A percentile compares a stretch with the other conserved stretches of the same genome.
These are phyloP conservation scores for Ogataea paradorogensis DNA, from an alignment of 805 yeast species.

Conservation along the genomic window DNA sequence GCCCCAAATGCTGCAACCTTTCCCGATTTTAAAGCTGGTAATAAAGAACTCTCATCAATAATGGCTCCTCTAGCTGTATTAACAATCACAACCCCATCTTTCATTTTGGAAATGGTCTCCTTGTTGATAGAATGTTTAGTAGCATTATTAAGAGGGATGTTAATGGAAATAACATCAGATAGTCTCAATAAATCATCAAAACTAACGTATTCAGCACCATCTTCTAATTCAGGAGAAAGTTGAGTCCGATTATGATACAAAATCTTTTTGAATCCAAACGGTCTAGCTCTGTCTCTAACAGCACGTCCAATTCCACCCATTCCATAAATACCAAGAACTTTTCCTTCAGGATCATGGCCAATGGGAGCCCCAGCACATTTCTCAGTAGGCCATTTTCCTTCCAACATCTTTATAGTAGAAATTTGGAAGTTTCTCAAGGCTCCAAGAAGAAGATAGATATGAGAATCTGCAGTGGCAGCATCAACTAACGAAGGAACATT, in stretches of 20 bases:
- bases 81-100: slow-evolving; percentile 71
- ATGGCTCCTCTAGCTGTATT: slow-evolving; percentile 91
- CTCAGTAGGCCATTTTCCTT: slow-evolving; percentile 58
- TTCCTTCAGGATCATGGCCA: slow-evolving; percentile 76
- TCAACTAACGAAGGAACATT: slow-evolving; percentile 54
- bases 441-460: slow-evolving; percentile 47
- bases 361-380: slow-evolving; percentile 54
- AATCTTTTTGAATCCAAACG: slow-evolving; percentile 73
- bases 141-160: slow-evolving; percentile 69
- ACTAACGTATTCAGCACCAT: slow-evolving; percentile 65
- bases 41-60: slow-evolving; percentile 61
- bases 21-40: slow-evolving; percentile 56
- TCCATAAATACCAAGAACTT: slow-evolving; percentile 76
- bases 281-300: slow-evolving; percentile 64
- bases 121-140: slow-evolving; percentile 70
- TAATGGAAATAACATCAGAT: slow-evolving; percentile 70
- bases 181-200: slow-evolving; percentile 62
- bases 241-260: slow-evolving; percentile 68
- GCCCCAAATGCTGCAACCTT: slow-evolving; percentile 66
- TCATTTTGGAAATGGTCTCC: slow-evolving; percentile 63
- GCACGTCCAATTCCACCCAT: slow-evolving; percentile 91
- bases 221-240: slow-evolving; percentile 60
- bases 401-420: slow-evolving; percentile 51
- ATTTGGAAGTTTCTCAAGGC: slow-evolving; percentile 58
- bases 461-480: slow-evolving; percentile 57